phyloP scores from a whole-genome alignment of 1,139 yeast species.

The Taphrina flavorubra region DNA sequence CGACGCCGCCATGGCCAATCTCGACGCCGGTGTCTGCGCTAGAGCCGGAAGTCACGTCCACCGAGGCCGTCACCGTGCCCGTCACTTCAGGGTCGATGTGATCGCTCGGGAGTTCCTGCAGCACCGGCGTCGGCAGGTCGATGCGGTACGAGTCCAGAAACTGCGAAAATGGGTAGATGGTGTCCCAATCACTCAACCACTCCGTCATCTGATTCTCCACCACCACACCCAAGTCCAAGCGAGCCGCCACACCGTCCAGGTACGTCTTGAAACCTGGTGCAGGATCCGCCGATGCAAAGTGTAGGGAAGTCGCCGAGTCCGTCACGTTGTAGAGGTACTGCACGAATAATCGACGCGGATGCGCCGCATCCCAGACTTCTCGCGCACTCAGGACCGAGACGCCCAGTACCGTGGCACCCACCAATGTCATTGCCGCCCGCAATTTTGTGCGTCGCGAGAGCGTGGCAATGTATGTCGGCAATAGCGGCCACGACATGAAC shows the following conservation, averaged over 20 bases:
- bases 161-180: slow-evolving; percentile 42
- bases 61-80: slow-evolving; percentile 6
- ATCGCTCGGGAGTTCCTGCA: slow-evolving; percentile 26
- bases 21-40: too few species aligned
- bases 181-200: slow-evolving; percentile 43
- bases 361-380: slow-evolving; percentile 40
- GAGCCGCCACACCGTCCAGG: slow-evolving; percentile 23
- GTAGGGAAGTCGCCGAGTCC: slow-evolving; percentile 36
- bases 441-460: slow-evolving; percentile 8
- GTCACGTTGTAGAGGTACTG: slow-evolving; percentile 42
- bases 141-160: slow-evolving; percentile 40
- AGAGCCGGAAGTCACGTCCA: neutral
- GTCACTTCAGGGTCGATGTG: slow-evolving; percentile 30
- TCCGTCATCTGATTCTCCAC: slow-evolving; percentile 35
- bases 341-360: slow-evolving; percentile 41
- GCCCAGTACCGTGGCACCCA: slow-evolving; percentile 15
- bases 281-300: slow-evolving; percentile 41
- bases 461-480: slow-evolving; percentile 38
- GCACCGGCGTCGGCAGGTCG: slow-evolving; percentile 28
- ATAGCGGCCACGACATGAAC: slow-evolving; percentile 32
- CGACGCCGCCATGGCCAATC: neutral
- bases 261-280: slow-evolving; percentile 39
- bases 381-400: slow-evolving; percentile 20
- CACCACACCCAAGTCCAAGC: slow-evolving; percentile 28
- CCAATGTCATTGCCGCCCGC: slow-evolving; percentile 18